Base-by-base conservation (phyloP, 352 stramenopile genomes). In the Pythium phragmiticola region DNA sequence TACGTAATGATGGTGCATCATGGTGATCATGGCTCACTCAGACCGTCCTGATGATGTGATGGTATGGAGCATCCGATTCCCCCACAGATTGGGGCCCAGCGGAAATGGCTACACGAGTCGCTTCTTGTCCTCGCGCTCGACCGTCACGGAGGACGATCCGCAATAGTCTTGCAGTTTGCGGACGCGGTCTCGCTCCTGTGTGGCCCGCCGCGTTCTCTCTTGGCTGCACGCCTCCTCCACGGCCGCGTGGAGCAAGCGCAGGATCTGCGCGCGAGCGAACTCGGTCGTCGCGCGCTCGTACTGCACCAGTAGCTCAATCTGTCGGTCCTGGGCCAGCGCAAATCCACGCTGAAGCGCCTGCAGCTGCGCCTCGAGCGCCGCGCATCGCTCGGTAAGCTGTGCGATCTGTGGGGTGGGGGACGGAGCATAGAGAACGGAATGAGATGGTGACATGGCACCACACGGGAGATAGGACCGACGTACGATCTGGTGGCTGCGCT, bases 141-240 rank as follows among this genome's bases (percentile, higher is more conserved):
- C 81, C 16, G 75, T 66, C 46, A 88, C 81, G 2, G 75, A 87
- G 11, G 81, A 90, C 58, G 80, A 75, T 26, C 81, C 81, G 52
- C 81, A 90, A 55, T 90, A 88, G 43, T 78, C 62, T 30, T 79
- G 70, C 51, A 87, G 48, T 57, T 82, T 85, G 23, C 60, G 50
- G 41, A 82, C 21, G 11, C 77, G 73, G 34, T 88, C 69, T 12
- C 68, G 56, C 13, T 66, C 57, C 28, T 51, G 57, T 14, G 19
- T 9, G 36, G 71, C 58, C 1, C 80, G 75, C 11, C 42, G 49
- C 19, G 46, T 21, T 30, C 76, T 65, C 66, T 82, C 73, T 9
- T 79, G 73, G 34, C 28, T 48, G 33, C 70, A 79, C n/a, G 59
- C 58, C 3, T 70, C 54, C 13, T 57, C 59, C 17, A 76, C 50